A percentile compares a stretch with the other conserved stretches of the same genome.
Conservation (phyloP, 148 eudicot genomes). For the Rhododendron williamsianum region DNA sequence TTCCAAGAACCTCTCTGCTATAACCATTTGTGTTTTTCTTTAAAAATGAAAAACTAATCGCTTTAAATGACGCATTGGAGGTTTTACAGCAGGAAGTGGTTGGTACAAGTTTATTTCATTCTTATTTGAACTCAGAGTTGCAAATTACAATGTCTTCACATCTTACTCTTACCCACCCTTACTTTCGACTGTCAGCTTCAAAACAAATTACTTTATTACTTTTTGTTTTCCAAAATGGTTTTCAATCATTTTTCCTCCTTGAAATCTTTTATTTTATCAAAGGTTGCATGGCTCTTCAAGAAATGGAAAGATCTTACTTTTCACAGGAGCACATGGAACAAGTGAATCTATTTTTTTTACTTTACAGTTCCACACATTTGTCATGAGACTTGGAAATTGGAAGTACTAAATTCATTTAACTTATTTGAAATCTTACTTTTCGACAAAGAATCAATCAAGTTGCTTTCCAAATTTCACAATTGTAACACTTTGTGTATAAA, state of each 20-base stretch:
- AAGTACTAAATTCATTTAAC: background rate
- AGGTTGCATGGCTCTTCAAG: background rate
- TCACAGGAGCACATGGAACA: background rate
- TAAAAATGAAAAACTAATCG: background rate
- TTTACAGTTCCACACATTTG: background rate
- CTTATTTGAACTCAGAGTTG: too few species aligned
- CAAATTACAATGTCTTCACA: background rate
- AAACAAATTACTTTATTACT: background rate
- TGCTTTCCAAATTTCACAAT: background rate
- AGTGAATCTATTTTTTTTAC: background rate
- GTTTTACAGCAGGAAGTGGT: background rate
- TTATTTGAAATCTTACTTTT: background rate
- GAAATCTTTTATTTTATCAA: background rate
- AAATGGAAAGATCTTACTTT: background rate
- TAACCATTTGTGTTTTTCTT: background rate
- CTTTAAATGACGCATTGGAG: background rate
- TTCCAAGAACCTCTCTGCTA: background rate
- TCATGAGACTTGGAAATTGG: background rate
- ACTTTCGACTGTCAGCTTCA: too few species aligned
- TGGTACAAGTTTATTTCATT: background rate
- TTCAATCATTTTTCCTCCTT: background rate
- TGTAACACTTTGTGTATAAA: too few species aligned
- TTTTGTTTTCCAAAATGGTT: background rate
- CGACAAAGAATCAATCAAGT: background rate
- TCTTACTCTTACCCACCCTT: too few species aligned